These are phyloP conservation scores for Juncus inflexus DNA, from an alignment of 176 grass and related monocot genomes.

Conservation along the genomic window DNA sequence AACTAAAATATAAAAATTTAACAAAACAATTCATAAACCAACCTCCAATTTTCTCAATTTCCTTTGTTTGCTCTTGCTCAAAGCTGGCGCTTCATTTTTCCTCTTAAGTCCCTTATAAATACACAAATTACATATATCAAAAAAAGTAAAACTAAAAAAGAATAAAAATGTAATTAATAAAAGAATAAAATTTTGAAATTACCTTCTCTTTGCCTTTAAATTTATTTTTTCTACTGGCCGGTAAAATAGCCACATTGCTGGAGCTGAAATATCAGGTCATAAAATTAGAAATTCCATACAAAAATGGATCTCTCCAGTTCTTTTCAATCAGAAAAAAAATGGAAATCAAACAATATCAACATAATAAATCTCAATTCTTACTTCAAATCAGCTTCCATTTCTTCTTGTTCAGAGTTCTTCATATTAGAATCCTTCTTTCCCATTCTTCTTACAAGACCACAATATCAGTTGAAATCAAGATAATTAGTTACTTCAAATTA, in stretches of 20 bases:
- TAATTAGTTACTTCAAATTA: too few relatives aligned
- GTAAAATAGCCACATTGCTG: constrained; percentile 59
- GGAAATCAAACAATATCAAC: not conserved
- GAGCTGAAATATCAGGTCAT: constrained; percentile 22
- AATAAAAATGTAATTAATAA: constrained; percentile 1
- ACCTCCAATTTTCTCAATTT: constrained; percentile 78
- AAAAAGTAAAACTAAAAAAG: not conserved
- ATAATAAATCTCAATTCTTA: not conserved
- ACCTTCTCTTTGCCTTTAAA: constrained; percentile 58
- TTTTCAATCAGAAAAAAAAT: constrained; percentile 1
- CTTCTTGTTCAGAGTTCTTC: not conserved
- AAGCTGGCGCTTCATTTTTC: constrained; percentile 45
- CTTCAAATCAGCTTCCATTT: not conserved
- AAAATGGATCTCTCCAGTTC: not conserved
- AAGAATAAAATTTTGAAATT: not conserved
- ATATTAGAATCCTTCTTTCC: not conserved
- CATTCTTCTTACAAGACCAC: not conserved
- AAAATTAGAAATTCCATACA: not conserved
- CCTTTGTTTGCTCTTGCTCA: constrained; percentile 79
- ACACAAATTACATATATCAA: not conserved
- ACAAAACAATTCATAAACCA: constrained; percentile 15
- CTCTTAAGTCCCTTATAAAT: constrained; percentile 15
- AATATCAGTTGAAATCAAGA: too few relatives aligned
- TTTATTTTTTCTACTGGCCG: constrained; percentile 65
- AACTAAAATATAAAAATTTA: constrained; percentile 6